These are phyloP conservation scores for Metschnikowia rubicola DNA, from an alignment of 805 yeast species.

Conservation along the genomic window DNA sequence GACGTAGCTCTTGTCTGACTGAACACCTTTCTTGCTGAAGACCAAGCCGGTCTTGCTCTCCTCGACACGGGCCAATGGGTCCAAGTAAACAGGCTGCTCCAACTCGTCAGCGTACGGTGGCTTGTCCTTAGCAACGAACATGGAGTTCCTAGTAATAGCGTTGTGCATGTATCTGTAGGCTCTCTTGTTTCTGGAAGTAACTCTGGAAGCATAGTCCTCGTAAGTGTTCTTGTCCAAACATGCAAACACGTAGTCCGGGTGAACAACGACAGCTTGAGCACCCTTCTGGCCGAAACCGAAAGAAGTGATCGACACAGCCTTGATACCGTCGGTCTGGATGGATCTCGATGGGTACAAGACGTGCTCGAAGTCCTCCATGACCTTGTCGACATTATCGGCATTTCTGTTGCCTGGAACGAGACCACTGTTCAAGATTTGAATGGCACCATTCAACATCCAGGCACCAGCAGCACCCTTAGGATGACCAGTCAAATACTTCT, in stretches of 20 bases:
- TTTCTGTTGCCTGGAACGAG: slow-evolving; percentile 98
- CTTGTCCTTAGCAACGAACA: slow-evolving; percentile 89
- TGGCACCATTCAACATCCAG: slow-evolving; percentile 99
- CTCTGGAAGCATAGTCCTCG: slow-evolving; percentile 67
- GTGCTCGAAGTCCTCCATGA: slow-evolving; percentile 77
- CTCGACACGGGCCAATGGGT: slow-evolving; percentile 84
- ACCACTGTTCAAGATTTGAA: slow-evolving; percentile 90
- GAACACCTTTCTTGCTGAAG: slow-evolving; percentile 51
- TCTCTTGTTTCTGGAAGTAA: slow-evolving; percentile 74
- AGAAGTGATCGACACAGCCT: slow-evolving; percentile 95
- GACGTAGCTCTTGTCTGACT: slow-evolving; percentile 43
- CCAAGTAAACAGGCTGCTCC: slow-evolving; percentile 89
- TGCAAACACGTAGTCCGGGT: slow-evolving; percentile 90
- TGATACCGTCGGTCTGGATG: slow-evolving; percentile 92
- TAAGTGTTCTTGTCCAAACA: slow-evolving; percentile 71
- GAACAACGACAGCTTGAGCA: slow-evolving; percentile 88
- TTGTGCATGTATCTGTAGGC: slow-evolving; percentile 95
- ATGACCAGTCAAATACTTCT: slow-evolving; percentile 98
- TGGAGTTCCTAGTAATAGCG: slow-evolving; percentile 83
- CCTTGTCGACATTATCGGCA: slow-evolving; percentile 91
- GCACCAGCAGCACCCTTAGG: slow-evolving; percentile 99
- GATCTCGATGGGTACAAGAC: slow-evolving; percentile 93
- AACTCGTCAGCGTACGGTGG: slow-evolving; percentile 89
- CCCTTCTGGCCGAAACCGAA: slow-evolving; percentile 99
- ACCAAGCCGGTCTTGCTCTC: slow-evolving; percentile 40